Base-by-base conservation (phyloP, 495 filamentous ascomycete species). In the Hypomontagnella monticulosa region DNA sequence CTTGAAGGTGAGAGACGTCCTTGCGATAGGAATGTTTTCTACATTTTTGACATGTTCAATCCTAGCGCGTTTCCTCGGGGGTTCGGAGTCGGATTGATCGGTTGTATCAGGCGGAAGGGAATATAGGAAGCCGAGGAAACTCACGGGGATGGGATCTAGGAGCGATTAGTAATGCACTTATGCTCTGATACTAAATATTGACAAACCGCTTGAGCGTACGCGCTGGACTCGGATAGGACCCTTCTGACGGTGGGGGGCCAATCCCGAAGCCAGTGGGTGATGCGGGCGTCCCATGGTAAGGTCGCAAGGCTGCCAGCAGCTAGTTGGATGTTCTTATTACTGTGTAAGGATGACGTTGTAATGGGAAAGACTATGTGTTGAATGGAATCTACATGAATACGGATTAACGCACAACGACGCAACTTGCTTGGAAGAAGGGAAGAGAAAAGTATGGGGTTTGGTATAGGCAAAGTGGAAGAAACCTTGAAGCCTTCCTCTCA, bases 61-160 rank as follows among this genome's bases (percentile, higher is more conserved):
- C 15, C 65, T 48, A 20, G 43, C 18, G 30, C 65, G 65, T 20
- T 68, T 68, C 18, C 27, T 57, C 2, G 50, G 55, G 5, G 53
- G 68, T 37, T 61, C 57, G 16, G 53, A 64, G 20, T 61, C 57
- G 16, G n/a, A 11, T 3, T 53, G 40, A 0, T 30, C 30, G 9
- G 40, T 36, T 14, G 43, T 48, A 56, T 61, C 41, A 15, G 41
- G 16, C 18, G 62, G 51, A 18, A 72, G 54, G 0, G 19, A 27
- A 30, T 27, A 8, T 10, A 75, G 16, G 36, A 63, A 61, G 4
- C 27, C 6, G 30, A 73, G 63, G n/a, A 75, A 57, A 38, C 42
- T 14, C 2, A 49, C 15, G 3, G 72, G 72, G 27, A 74, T 69
- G 7, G 62, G 53, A 27, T 67, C 72, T 75, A 10, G 4, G 30